These are phyloP conservation scores for Dillenia turbinata DNA, from an alignment of 164 flowering plant species.

Conservation along the genomic window DNA sequence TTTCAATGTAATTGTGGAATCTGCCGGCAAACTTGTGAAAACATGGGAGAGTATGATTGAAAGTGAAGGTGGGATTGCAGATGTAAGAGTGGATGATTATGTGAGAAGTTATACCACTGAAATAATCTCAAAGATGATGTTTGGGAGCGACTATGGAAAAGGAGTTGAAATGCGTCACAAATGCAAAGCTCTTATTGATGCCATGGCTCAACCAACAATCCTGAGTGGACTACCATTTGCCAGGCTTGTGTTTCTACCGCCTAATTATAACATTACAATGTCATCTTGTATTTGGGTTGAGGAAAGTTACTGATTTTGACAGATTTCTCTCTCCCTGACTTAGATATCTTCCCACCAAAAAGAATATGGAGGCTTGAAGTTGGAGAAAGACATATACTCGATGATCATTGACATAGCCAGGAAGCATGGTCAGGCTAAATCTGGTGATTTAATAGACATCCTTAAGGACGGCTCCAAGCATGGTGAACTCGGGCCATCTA, in stretches of 20 bases:
- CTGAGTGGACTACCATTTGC: conserved; percentile 18
- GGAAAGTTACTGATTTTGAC: background rate
- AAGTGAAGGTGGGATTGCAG: conserved; percentile 6
- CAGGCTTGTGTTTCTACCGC: conserved; percentile 5
- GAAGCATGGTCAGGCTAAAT: conserved; percentile 2
- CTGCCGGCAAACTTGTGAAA: conserved; percentile 9
- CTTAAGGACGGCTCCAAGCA: conserved; percentile 7
- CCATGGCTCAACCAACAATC: conserved; percentile 9
- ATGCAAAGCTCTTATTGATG: conserved; percentile 7
- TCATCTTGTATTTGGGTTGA: background rate
- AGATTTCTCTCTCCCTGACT: background rate
- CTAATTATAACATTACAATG: background rate
- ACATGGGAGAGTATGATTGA: conserved; percentile 17
- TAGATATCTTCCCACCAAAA: conserved; percentile 26
- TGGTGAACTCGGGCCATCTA: conserved; percentile 3
- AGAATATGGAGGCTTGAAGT: conserved; percentile 17
- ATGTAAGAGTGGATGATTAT: conserved; percentile 19
- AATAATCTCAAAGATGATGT: conserved; percentile 19
- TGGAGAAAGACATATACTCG: conserved; percentile 19
- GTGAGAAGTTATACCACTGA: conserved; percentile 17
- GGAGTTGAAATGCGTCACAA: conserved; percentile 15
- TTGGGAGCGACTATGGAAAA: conserved; percentile 16
- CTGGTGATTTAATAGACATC: conserved; percentile 5
- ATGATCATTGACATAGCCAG: conserved; percentile 15
- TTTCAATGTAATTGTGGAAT: conserved; percentile 15